phyloP scores from a whole-genome alignment of 2,329 filamentous ascomycete species.

The Aspergillus arachidicola region DNA sequence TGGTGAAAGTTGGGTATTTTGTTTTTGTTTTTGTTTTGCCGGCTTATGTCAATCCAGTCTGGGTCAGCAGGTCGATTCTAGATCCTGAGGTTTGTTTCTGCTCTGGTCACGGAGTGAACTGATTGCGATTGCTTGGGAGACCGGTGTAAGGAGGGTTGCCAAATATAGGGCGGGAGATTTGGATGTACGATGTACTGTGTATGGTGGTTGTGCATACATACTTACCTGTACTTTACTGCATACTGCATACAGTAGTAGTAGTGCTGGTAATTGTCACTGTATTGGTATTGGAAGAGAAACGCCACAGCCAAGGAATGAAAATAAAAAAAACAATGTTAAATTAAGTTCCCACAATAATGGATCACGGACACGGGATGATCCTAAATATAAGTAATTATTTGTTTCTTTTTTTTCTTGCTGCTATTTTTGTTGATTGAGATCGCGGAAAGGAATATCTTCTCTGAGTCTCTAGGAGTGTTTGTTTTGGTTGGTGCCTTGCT shows the following conservation, averaged over 20 bases:
- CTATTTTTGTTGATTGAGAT: constrained; percentile 1
- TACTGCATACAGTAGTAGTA: too few relatives aligned
- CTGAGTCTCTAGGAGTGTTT: background rate
- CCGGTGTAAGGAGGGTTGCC: background rate
- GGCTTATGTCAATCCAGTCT: background rate
- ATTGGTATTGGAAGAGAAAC: background rate
- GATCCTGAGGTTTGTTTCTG: background rate
- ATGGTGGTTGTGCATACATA: too few relatives aligned
- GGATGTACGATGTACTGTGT: too few relatives aligned
- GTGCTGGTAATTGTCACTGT: background rate
- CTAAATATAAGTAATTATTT: constrained; percentile 9
- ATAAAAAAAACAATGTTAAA: background rate
- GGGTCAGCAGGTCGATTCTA: background rate
- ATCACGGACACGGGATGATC: constrained; percentile 7
- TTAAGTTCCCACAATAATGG: constrained; percentile 5
- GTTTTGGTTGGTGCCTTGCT: background rate
- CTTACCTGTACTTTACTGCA: background rate
- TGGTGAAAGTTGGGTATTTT: background rate
- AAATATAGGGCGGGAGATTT: background rate
- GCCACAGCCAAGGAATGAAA: background rate
- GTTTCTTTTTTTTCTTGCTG: background rate
- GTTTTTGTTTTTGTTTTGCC: background rate
- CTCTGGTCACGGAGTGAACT: background rate
- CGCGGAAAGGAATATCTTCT: background rate
- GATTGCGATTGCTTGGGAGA: background rate